Evolutionary conservation across 2,329 filamentous ascomycete genomes (phyloP), one percentile per base, ranked within the genome.

Genomic region (Leptographium procerum): DNA sequence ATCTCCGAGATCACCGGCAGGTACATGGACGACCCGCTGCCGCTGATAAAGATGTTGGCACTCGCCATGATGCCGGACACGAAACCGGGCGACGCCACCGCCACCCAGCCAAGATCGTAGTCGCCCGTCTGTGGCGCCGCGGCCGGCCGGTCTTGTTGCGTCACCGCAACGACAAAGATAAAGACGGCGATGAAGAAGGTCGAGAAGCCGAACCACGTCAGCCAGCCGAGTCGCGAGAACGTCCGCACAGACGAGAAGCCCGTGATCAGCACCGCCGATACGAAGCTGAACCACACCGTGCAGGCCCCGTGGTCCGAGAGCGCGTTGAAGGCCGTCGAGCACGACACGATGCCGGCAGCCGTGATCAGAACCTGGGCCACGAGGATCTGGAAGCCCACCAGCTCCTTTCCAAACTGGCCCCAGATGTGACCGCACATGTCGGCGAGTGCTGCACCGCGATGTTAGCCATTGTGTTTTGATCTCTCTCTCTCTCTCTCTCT

Each of bases 1-100:
- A 87, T 87, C 70, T 87, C 84, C 0, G 78, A 80, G 56, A 86
- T 85, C 59, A 87, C 81, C 5, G 82, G 81, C 2, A 86, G 52
- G 47, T 55, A 59, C 57, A 56, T 56, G 26, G 57, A 59, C 52
- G 57, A 55, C 45, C 57, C 57, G 53, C 45, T 52, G 47, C 52
- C 69, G 66, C 85, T 86, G 3, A 81, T 81, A 0, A 77, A 79
- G 0, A 59, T 59, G 34, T 55, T 82, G 85, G n/a, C 78, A 81
- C 0, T 80, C 77, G 68, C 85, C 84, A 60, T 86, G 84, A 1
- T 50, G 45, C 79, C 0, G 77, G 78, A 80, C 0, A 76, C 71
- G 59, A 81, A 80, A 0, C 79, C 77, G 1, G 77, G 77, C 61
- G 80, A 80, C 4, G 75, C 79, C 55, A 79, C 71, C 28, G 70